These are phyloP conservation scores for Astrocystis sublimbata DNA, from an alignment of 495 filamentous ascomycete genomes.

Conservation along the genomic window DNA sequence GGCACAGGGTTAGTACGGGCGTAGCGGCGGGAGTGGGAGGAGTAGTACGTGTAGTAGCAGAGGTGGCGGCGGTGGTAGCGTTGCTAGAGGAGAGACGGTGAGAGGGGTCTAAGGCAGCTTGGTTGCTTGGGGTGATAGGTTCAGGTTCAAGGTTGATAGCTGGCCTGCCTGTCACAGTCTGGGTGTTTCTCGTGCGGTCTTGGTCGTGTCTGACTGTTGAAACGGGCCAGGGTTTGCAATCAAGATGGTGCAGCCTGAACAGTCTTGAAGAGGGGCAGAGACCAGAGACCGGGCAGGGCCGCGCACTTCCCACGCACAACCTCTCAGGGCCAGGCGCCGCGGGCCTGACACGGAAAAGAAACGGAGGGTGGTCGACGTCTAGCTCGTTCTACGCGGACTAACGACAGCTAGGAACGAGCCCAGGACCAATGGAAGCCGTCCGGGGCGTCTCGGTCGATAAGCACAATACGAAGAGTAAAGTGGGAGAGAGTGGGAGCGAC, in stretches of 20 bases:
- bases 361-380: background rate
- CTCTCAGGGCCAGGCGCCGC: background rate
- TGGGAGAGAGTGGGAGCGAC: no score
- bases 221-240: conserved; percentile 12
- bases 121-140: background rate
- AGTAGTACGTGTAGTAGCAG: background rate
- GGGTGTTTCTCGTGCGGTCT: conserved; percentile 11
- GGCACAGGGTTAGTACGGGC: background rate
- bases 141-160: no score
- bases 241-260: background rate
- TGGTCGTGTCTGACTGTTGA: conserved; percentile 14
- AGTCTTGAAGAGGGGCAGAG: background rate
- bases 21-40: background rate
- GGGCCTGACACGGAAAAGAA: background rate
- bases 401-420: background rate
- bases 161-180: background rate
- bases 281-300: background rate
- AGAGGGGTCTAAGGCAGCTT: background rate
- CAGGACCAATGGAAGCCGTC: conserved; percentile 2
- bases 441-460: conserved; percentile 8
- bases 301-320: no score
- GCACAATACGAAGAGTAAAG: conserved; percentile 2
- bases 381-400: conserved; percentile 10
- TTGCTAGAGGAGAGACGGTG: conserved; percentile 3
- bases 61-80: background rate